Evolutionary conservation across 345 rosid genomes (phyloP).

Genomic region (Clausena lansium): DNA sequence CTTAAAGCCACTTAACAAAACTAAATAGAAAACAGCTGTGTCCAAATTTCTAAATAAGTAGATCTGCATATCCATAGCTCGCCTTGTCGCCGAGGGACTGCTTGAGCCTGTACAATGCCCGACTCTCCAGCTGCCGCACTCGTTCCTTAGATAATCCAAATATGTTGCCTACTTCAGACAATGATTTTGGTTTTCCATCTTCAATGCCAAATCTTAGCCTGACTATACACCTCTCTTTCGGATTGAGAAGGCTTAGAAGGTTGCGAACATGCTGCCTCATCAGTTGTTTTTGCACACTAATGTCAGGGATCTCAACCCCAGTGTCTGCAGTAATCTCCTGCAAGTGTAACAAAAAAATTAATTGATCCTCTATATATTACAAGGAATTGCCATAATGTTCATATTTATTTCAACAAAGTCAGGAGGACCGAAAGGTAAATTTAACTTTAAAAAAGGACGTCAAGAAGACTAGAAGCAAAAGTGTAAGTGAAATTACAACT

Average conservation of each 20-base stretch:
- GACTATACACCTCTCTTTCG: constrained; percentile 71
- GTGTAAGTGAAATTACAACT: not conserved
- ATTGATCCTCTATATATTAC: not conserved
- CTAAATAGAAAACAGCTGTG: not conserved
- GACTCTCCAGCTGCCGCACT: constrained; percentile 74
- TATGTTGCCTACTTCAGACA: constrained; percentile 61
- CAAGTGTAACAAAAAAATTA: constrained; percentile 1
- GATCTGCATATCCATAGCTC: constrained; percentile 51
- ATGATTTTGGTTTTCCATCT: constrained; percentile 55
- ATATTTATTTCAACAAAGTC: not conserved
- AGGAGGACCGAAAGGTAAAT: not conserved
- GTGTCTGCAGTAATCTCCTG: constrained; percentile 81
- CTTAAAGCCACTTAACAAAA: not conserved
- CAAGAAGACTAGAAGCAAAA: not conserved
- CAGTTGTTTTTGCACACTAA: constrained; percentile 53
- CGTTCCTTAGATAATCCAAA: constrained; percentile 72
- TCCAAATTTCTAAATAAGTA: constrained; percentile 43
- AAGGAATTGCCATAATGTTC: not conserved
- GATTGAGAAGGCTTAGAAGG: constrained; percentile 54
- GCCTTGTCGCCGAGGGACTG: constrained; percentile 58
- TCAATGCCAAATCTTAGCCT: constrained; percentile 76
- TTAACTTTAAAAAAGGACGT: not conserved
- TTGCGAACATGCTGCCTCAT: constrained; percentile 69
- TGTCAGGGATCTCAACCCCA: constrained; percentile 56
- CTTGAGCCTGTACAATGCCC: constrained; percentile 73